Conservation (phyloP, 257 asterid species). For the Rehmannia glutinosa region DNA sequence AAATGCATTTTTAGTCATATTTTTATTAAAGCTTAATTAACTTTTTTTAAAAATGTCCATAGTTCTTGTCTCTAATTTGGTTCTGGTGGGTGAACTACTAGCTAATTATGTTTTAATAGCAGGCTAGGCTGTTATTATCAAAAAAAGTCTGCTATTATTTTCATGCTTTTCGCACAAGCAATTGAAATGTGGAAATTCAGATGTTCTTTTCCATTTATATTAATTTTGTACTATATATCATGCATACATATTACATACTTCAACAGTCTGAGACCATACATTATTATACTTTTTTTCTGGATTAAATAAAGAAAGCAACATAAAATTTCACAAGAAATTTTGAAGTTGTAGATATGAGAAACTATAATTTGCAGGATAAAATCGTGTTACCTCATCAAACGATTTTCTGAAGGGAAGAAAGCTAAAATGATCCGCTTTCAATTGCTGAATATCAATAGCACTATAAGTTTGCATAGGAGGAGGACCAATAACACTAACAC, state of each 20-base stretch:
- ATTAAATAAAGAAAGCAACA: too few species aligned
- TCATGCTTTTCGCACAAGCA: conserved; percentile 42
- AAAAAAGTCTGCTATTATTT: conserved; percentile 41
- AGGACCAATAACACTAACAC: conserved; percentile 16
- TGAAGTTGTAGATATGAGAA: too few species aligned
- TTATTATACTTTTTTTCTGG: too few species aligned
- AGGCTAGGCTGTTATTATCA: conserved; percentile 33
- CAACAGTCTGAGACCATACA: too few species aligned
- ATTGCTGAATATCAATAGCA: conserved; percentile 60
- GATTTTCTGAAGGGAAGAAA: conserved; percentile 64
- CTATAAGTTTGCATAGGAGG: conserved; percentile 44
- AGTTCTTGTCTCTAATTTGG: neutral
- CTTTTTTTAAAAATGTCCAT: neutral
- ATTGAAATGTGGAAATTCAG: conserved; percentile 39
- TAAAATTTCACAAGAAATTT: too few species aligned
- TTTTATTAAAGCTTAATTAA: too few species aligned
- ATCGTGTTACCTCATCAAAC: conserved; percentile 65
- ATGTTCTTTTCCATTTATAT: conserved; percentile 20
- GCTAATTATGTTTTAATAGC: neutral
- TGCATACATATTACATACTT: too few species aligned
- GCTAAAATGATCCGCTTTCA: conserved; percentile 66
- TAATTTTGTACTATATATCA: too few species aligned
- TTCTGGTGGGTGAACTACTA: conserved; percentile 29
- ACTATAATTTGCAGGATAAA: neutral
- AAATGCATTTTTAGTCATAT: too few species aligned